Base-by-base conservation (phyloP, 2,329 filamentous ascomycete species). In the Penicillium italicum region DNA sequence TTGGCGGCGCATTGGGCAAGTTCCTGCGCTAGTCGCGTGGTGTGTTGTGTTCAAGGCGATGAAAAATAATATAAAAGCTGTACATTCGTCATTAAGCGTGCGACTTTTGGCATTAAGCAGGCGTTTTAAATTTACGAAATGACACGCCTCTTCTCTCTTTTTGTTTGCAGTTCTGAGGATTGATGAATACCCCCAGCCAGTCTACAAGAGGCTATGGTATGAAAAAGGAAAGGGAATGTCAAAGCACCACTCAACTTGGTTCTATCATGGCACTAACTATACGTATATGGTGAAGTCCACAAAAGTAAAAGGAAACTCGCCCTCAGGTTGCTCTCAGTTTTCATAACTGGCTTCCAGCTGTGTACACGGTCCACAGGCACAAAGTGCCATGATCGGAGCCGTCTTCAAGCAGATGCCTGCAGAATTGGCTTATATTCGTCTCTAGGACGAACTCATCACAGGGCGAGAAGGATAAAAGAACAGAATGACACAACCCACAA, bases 1-100 rank as follows among this genome's bases (percentile, higher is more conserved):
- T 99, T 47, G 94, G 94, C 4, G 91, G 91, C 0, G 89, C 86
- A 47, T 77, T 99, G 44, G 86, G 85, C 66, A 82, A 82, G 64
- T 99, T 99, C 72, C 73, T 99, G 64, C 82, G 81, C 1, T 93
- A 61, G 47, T 45, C 38, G 3, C n/a, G 8, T n/a, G 26, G 10
- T 2, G 6, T 22, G 3, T 42, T 14, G 8, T 12, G 26, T 34
- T 14, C 5, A 11, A 30, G 20, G 16, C 20, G n/a, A 30, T 34
- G 3, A 10, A 24, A 24, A 34, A 24, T 42, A 43, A 31, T 26
- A 30, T 30, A 30, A 46, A 46, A 24, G 31, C 9, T 40, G 53
- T 45, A 51, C 10, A 51, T 50, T 14, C 8, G 33, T 51, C 16
- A 47, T 45, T 30, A 31, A 51, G 53, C 46, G 46, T 40, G 33